These are phyloP conservation scores for Chlorella variabilis DNA, from an alignment of 163 green algal species.

Conservation along the genomic window DNA sequence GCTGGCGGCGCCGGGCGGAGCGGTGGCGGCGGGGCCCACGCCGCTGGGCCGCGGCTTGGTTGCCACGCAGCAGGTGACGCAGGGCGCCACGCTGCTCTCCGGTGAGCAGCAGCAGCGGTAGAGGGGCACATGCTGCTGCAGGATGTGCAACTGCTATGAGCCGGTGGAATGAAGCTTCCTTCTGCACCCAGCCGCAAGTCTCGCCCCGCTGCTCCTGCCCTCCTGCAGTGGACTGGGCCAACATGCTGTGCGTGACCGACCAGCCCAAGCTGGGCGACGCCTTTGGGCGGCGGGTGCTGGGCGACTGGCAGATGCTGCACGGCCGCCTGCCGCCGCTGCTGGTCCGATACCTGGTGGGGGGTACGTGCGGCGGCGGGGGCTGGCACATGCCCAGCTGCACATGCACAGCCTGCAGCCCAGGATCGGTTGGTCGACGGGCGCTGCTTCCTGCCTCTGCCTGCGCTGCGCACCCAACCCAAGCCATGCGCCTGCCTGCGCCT, in stretches of 20 bases:
- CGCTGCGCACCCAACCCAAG: no score
- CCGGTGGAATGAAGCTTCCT: no score
- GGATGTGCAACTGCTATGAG: no score
- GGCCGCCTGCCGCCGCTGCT: constrained; percentile 48
- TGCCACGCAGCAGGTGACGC: not conserved
- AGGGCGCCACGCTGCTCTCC: constrained; percentile 31
- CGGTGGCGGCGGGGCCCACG: constrained; percentile 16
- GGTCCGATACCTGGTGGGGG: constrained; percentile 37
- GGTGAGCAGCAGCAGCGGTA: not conserved
- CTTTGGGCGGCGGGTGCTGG: constrained; percentile 37
- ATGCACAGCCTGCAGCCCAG: no score
- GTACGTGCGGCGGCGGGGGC: no score
- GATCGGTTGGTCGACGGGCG: no score
- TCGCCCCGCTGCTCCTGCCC: no score
- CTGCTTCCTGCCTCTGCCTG: no score
- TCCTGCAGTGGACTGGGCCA: constrained; percentile 48
- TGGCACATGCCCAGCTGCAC: no score
- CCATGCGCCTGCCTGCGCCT: no score
- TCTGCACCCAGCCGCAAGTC: no score
- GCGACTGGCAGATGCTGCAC: constrained; percentile 56
- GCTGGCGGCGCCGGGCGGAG: not conserved
- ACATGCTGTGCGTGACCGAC: constrained; percentile 50
- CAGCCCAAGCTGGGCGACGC: constrained; percentile 40
- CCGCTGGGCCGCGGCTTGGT: constrained; percentile 36
- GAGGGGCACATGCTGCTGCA: no score